Evolutionary conservation across 1,284 basidiomycete species (phyloP), one percentile per base, ranked within the genome.

Genomic region (Apiotrichum montevideense): DNA sequence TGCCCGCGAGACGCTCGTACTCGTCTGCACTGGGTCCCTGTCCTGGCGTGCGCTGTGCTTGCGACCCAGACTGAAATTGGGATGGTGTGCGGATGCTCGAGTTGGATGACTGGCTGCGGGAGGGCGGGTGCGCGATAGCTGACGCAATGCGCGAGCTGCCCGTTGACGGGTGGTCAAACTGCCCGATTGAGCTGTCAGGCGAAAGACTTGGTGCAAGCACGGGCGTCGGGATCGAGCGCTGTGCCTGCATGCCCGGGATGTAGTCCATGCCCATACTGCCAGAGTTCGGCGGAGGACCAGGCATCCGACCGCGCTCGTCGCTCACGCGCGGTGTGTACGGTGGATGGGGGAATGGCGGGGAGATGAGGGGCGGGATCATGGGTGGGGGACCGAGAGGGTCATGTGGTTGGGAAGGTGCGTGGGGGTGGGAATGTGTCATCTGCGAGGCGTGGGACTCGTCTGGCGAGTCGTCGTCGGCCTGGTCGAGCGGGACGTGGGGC

Each of bases 1-100:
- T 52, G 4, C 55, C 21, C 3, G 60, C 57, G 29, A 58, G 58
- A 6, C 56, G 58, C 45, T 59, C 61, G 40, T 56, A 58, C 34
- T 45, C 47, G n/a, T 61, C 59, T 13, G 37, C 7, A 39, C 37
- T 39, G 37, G 8, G 5, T 21, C 21, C 21, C 21, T 21, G 21
- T 21, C 21, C 21, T 21, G 21, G 21, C 21, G 21, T 21, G 21
- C 21, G 21, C 21, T 21, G 21, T 21, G 21, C 21, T 21, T 21
- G 21, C 21, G 21, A 21, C 21, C 21, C 21, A 21, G 21, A 21
- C 21, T 21, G 21, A 21, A 21, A 21, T 21, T 21, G 21, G 21
- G 21, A 21, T 21, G 21, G 21, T 21, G 21, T 21, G 21, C 21
- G 21, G 21, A 21, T 21, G 21, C 21, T 21, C 21, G 21, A 21